Base-by-base conservation (phyloP, 2,329 filamentous ascomycete species). In the Byssothecium circinans region DNA sequence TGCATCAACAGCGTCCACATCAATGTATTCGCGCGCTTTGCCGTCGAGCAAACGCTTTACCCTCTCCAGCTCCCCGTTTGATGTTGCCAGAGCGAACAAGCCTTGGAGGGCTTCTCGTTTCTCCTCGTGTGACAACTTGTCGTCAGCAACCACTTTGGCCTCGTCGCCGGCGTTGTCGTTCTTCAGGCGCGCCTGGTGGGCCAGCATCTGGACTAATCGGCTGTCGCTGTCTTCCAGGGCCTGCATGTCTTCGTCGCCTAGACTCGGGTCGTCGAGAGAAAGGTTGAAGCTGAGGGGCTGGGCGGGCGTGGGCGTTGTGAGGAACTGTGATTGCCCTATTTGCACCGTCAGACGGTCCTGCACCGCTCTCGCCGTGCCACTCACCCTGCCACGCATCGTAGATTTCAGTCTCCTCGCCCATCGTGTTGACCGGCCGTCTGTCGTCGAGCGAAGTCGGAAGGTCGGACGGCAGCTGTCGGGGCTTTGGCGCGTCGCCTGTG, bases 331-430 rank as follows among this genome's bases (percentile, higher is more conserved):
- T 79, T 96, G 90, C 57, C 92, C 92, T 96, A 67, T 40, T 30
- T 51, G 49, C 33, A 39, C 35, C 47, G 44, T 52, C 49, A 47
- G 32, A 43, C 52, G 41, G 32, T 18, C 44, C 11, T 36, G 30
- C 18, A 41, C 47, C 17, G 43, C 49, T 50, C 50, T 49, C 44
- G 44, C 35, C 39, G 8, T 53, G 58, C 79, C 45, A 57, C 78
- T 68, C 70, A 87, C 92, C 92, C 85, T 97, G 91, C 94, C 94
- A 99, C 60, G 90, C 94, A 81, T 99, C 94, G 71, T 97, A 99
- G 76, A 96, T 90, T 78, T 97, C 94, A 33, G 91, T 96, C 78
- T 97, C 94, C 32, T 80, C 79, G 46, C 87, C 81, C 54, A 85
- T 81, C 53, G 86, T 84, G 38, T 71, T 78, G 3, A 85, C 81